These are phyloP conservation scores for Phytophthora tubulina DNA, from an alignment of 352 stramenopile species.

Conservation along the genomic window DNA sequence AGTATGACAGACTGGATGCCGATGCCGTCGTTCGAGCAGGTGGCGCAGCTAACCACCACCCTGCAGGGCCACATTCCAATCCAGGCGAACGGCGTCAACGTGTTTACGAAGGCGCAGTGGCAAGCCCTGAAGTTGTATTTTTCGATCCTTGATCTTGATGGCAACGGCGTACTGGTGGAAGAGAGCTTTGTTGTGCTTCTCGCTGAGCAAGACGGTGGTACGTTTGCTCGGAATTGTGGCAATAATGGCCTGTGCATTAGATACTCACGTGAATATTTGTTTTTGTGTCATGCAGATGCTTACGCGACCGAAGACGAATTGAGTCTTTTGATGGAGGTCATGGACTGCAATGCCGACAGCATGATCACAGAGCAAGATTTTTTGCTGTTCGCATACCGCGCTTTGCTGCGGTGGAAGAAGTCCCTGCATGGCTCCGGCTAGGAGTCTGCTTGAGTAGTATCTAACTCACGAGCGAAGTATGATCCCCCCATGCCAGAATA, in stretches of 20 bases:
- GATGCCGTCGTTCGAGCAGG: constrained; percentile 48
- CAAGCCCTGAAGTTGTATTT: constrained; percentile 83
- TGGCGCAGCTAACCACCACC: constrained; percentile 42
- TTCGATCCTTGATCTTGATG: constrained; percentile 71
- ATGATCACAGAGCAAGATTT: constrained; percentile 86
- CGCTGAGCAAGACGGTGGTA: constrained; percentile 83
- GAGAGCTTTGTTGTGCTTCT: constrained; percentile 86
- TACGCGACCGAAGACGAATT: constrained; percentile 88
- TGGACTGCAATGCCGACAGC: constrained; percentile 82
- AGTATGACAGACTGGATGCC: constrained; percentile 53
- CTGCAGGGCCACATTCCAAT: constrained; percentile 41
- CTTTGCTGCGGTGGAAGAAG: constrained; percentile 75
- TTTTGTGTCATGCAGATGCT: constrained; percentile 55
- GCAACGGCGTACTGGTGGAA: constrained; percentile 76
- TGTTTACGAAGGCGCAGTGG: constrained; percentile 82
- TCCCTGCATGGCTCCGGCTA: constrained; percentile 40
- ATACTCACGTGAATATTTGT: constrained; percentile 16
- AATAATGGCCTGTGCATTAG: not conserved
- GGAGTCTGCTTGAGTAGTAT: constrained; percentile 12
- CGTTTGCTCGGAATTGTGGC: constrained; percentile 23
- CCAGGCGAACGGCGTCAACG: constrained; percentile 47
- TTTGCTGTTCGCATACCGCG: constrained; percentile 83
- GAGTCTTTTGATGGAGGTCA: constrained; percentile 77
- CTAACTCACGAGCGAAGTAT: constrained; percentile 25
- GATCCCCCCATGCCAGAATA: constrained; percentile 35